Evolutionary conservation across 768 basidiomycete genomes (phyloP), one percentile per base, ranked within the genome.

Genomic region (Fomitopsis pulvina): DNA sequence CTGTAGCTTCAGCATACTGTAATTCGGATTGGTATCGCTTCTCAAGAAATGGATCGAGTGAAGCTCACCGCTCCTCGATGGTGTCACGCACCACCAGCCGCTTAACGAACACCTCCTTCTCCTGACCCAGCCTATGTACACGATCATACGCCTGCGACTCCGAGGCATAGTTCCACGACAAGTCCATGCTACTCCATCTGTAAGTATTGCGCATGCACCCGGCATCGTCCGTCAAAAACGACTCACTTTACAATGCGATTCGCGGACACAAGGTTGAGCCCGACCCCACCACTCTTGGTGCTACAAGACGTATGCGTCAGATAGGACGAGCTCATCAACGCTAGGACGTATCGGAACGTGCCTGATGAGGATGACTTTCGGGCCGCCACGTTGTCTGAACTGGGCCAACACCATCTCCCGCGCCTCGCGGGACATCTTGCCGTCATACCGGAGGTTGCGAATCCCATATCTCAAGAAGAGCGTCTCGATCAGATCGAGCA

Each of bases 131-230:
- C 21, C 84, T 78, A 64, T 86, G 82, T 11, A 79, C 79, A 32
- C 83, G 78, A 53, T 63, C 65, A 34, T 71, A 73, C 4, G 85
- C 85, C 55, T 87, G 85, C 0, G 79, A 79, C 58, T 87, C 85
- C 0, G 81, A 68, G 0, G 85, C 85, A 55, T 77, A 83, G 57
- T 84, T 85, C 85, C 85, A 87, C 24, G 81, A 81, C 16, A 86
- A 67, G 60, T 86, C 85, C 72, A 87, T 74, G 62, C 82, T 85
- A 30, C 8, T 8, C 1, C 21, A 3, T 21, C 1, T 41, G 3
- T 32, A 11, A 34, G 45, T 24, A 37, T 37, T 7, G 7, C 30
- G 16, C 16, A 16, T 32, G 8, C 30, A 32, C 30, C 30, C 30
- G n/a, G n/a, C 20, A 42, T 24, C 21, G 10, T 14, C 4, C 41